Base-by-base conservation (phyloP, 305 asterid genomes). In the Solanum hybrid region DNA sequence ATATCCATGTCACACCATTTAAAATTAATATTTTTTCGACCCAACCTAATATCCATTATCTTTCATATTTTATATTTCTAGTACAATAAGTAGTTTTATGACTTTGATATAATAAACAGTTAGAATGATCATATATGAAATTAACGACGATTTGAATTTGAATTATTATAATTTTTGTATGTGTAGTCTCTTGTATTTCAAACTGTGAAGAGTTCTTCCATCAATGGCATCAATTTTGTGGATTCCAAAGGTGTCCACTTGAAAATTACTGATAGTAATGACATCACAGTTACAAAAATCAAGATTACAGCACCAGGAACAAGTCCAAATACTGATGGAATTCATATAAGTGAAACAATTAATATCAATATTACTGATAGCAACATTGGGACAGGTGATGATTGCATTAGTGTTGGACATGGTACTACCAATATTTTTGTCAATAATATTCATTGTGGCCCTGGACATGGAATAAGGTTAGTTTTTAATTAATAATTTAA, bases 391-490 rank as follows among this genome's bases (percentile, higher is more conserved):
- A 95, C 98, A 3, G 98, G 98, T 3, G 98, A 96, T 61, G 98
- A 96, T 41, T 96, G 98, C 87, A 72, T 96, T 36, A 93, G 98
- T 1, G 86, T 96, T 1, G 98, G 98, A 2, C 93, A 93, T 2
- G 97, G 97, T 81, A 89, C 73, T 91, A 33, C 70, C 15, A 79
- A 92, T 61, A 10, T 93, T 38, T 5, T 32, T 20, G 83, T 96
- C 61, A 11, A 91, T 5, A 82, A 88, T 7, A 31, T 96, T 7
- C 85, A 87, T 13, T 96, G 98, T 65, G 98, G 98, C 26, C 98
- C 98, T 0, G 98, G 98, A 39, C 99, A 97, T 51, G 99, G 99
- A 57, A 91, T 97, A 91, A 95, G 98, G 99, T 95, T 78, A 39
- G 77, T 75, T 57, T 13, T 12, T n/a, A 0, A 17, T 73, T 38